Conservation (phyloP, 208 protist genomes). For the Trypanosoma rangeli region DNA sequence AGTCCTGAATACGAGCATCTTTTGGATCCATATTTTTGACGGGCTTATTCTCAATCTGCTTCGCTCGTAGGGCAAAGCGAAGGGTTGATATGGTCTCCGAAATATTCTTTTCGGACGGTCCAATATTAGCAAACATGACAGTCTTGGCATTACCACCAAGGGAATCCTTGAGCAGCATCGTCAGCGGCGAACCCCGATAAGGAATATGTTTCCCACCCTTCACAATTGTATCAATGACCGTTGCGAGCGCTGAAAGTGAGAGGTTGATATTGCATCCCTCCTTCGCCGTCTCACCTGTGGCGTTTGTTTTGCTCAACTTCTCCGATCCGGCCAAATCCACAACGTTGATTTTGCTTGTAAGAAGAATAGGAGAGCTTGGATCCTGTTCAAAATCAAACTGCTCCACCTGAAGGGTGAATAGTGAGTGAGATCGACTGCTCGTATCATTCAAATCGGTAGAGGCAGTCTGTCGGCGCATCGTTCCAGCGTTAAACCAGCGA, state of each 20-base stretch:
- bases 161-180: slow-evolving; percentile 93
- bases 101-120: slow-evolving; percentile 82
- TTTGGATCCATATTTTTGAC: slow-evolving; percentile 93
- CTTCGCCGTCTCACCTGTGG: slow-evolving; percentile 91
- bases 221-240: slow-evolving; percentile 91
- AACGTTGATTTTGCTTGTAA: slow-evolving; percentile 92
- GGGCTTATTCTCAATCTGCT: slow-evolving; percentile 96
- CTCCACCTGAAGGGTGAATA: slow-evolving; percentile 90
- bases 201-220: slow-evolving; percentile 91
- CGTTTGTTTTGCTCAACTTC: slow-evolving; percentile 92
- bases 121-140: slow-evolving; percentile 92
- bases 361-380: slow-evolving; percentile 74
- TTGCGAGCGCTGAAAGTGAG: slow-evolving; percentile 90
- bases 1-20: slow-evolving; percentile 85
- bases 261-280: slow-evolving; percentile 95
- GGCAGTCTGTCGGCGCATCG: slow-evolving; percentile 84
- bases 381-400: slow-evolving; percentile 89
- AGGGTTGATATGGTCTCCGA: slow-evolving; percentile 91
- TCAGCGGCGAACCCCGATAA: slow-evolving; percentile 88
- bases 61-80: slow-evolving; percentile 84
- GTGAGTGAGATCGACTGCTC: slow-evolving; percentile 88
- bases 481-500: slow-evolving; percentile 86
- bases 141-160: slow-evolving; percentile 91
- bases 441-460: slow-evolving; percentile 92
- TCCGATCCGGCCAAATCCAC: slow-evolving; percentile 96